Evolutionary conservation across 306 rosid genomes (phyloP).

Genomic region (Ziziphus jujuba): DNA sequence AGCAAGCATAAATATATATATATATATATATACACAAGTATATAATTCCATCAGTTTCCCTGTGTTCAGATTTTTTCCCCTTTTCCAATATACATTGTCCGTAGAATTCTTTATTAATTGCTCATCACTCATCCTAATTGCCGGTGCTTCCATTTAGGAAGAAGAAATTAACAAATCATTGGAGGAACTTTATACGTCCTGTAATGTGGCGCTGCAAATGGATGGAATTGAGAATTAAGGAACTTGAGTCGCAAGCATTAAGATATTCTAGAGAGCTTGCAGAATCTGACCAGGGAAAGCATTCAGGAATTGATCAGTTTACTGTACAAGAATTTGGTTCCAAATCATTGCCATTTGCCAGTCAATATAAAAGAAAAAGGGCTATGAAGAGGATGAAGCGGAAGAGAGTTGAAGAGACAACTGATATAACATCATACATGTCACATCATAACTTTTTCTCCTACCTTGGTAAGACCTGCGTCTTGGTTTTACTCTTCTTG

Average conservation of each 20-base stretch:
- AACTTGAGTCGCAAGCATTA: constrained; percentile 55
- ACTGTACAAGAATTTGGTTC: constrained; percentile 51
- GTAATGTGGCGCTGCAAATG: constrained; percentile 92
- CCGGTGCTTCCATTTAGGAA: constrained; percentile 50
- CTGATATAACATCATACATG: constrained; percentile 66
- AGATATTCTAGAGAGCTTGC: constrained; percentile 64
- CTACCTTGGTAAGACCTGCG: constrained; percentile 56
- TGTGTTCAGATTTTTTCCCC: too few relatives aligned
- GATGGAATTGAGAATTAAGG: constrained; percentile 77
- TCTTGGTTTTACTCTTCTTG: constrained; percentile 16
- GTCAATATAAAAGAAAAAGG: constrained; percentile 33
- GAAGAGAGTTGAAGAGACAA: constrained; percentile 69
- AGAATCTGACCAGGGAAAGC: constrained; percentile 51
- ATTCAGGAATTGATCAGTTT: constrained; percentile 33
- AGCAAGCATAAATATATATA: too few relatives aligned
- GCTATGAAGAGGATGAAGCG: constrained; percentile 68
- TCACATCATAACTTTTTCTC: constrained; percentile 74
- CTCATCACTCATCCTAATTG: constrained; percentile 23
- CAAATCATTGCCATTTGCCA: constrained; percentile 65
- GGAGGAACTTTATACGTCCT: constrained; percentile 81
- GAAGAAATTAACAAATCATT: constrained; percentile 79
- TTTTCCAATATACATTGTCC: too few relatives aligned
- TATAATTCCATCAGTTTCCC: too few relatives aligned
- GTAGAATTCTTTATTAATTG: constrained; percentile 1
- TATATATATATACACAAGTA: too few relatives aligned